Percentiles rank a stretch among this genome's conserved stretches.
Evolutionary conservation across 345 rosid genomes (phyloP).

Genomic region (Pugionium dolabratum): DNA sequence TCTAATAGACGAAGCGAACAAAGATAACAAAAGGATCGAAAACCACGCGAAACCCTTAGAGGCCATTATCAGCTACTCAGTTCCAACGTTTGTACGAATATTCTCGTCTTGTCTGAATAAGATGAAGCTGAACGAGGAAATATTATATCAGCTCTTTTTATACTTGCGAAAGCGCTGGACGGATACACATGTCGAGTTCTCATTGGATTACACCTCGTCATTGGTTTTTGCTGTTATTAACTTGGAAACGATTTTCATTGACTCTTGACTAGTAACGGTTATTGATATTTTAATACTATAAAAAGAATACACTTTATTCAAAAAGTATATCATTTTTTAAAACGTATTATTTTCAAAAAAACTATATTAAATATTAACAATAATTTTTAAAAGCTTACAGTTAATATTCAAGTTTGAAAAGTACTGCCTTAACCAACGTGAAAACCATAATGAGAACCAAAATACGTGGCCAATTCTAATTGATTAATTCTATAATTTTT

Average conservation of each 20-base stretch:
- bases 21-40: constrained; percentile 35
- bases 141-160: constrained; percentile 19
- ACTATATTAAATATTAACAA: too few relatives aligned
- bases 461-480: not conserved
- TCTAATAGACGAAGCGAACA: constrained; percentile 44
- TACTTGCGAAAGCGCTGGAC: constrained; percentile 3
- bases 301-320: too few relatives aligned
- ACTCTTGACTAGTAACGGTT: constrained; percentile 21
- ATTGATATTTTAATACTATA: too few relatives aligned
- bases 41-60: constrained; percentile 43
- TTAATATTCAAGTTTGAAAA: too few relatives aligned
- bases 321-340: too few relatives aligned
- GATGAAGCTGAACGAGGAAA: not conserved
- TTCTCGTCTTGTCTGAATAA: not conserved
- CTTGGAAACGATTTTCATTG: constrained; percentile 18
- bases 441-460: too few relatives aligned
- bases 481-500: not conserved
- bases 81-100: constrained; percentile 8
- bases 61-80: constrained; percentile 47
- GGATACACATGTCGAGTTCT: not conserved
- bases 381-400: too few relatives aligned
- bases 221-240: constrained; percentile 1
- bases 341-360: too few relatives aligned
- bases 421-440: too few relatives aligned
- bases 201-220: constrained; percentile 27